phyloP scores from a whole-genome alignment of 2,329 filamentous ascomycete species.

The Aurifilum marmelostoma region DNA sequence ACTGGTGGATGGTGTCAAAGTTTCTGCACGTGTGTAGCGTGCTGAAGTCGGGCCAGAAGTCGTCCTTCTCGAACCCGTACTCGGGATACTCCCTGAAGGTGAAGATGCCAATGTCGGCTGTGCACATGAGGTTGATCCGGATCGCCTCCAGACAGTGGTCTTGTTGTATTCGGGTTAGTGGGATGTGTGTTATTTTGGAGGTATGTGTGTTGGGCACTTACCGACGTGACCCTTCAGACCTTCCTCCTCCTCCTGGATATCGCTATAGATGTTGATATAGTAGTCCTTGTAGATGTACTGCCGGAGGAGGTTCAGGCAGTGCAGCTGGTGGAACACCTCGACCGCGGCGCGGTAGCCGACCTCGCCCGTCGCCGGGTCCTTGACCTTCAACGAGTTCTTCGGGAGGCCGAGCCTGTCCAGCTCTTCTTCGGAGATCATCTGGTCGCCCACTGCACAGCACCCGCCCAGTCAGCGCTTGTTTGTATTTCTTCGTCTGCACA shows the following conservation, averaged over 20 bases:
- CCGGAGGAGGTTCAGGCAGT: constrained; percentile 53
- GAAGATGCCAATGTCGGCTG: constrained; percentile 58
- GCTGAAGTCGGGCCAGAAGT: constrained; percentile 59
- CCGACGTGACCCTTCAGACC: constrained; percentile 49
- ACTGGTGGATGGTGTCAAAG: constrained; percentile 54
- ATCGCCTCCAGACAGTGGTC: constrained; percentile 60
- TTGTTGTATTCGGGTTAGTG: constrained; percentile 19
- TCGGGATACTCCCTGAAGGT: constrained; percentile 55
- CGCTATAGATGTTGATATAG: constrained; percentile 39
- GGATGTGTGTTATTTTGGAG: too few relatives aligned
- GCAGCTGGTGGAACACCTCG: constrained; percentile 61
- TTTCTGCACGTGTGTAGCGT: constrained; percentile 58
- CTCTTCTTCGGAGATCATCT: constrained; percentile 60
- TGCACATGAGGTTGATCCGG: constrained; percentile 57
- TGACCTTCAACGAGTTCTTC: constrained; percentile 57
- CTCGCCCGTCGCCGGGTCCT: constrained; percentile 57
- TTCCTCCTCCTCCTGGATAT: constrained; percentile 39
- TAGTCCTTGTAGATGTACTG: constrained; percentile 55
- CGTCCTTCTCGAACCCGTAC: constrained; percentile 43
- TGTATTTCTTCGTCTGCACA: constrained; percentile 13
- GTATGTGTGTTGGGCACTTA: constrained; percentile 30
- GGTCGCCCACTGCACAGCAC: constrained; percentile 56
- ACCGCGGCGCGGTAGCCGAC: constrained; percentile 62
- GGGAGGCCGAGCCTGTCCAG: constrained; percentile 56
- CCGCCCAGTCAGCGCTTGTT: not conserved